These are phyloP conservation scores for Xylaria sp. DNA, from an alignment of 2,329 filamentous ascomycete species.

Conservation along the genomic window DNA sequence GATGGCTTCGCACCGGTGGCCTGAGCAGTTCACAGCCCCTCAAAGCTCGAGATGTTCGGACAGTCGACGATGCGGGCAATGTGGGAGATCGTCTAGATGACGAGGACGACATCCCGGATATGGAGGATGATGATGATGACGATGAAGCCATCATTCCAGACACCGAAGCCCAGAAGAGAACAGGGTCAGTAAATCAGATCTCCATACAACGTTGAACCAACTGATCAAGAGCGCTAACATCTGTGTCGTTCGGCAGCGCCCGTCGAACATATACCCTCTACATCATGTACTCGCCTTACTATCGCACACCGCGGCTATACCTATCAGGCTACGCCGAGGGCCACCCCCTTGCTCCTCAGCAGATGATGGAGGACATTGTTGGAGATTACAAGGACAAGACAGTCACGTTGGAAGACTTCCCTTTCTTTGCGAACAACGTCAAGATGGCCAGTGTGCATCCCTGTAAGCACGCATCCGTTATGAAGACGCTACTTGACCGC, in stretches of 20 bases:
- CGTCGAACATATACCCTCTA: constrained; percentile 97
- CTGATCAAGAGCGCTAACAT: constrained; percentile 34
- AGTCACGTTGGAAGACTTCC: constrained; percentile 96
- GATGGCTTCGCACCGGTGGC: constrained; percentile 90
- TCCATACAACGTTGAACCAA: neutral
- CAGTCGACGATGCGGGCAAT: constrained; percentile 89
- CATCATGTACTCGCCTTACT: constrained; percentile 97
- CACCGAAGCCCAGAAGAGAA: constrained; percentile 61
- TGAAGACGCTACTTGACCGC: constrained; percentile 96
- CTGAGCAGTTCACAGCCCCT: constrained; percentile 79
- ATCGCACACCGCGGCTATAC: constrained; percentile 94
- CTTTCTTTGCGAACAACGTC: constrained; percentile 88
- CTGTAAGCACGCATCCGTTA: constrained; percentile 96
- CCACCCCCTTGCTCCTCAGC: constrained; percentile 81
- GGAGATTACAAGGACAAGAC: constrained; percentile 99
- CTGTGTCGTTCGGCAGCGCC: constrained; percentile 63
- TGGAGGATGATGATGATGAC: constrained; percentile 97
- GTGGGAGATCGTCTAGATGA: constrained; percentile 79
- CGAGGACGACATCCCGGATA: constrained; percentile 91
- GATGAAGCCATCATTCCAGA: constrained; percentile 97
- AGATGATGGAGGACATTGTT: constrained; percentile 97
- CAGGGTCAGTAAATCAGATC: constrained; percentile 54
- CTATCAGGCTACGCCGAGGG: constrained; percentile 89
- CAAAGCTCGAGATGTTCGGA: constrained; percentile 82
- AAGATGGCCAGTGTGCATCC: constrained; percentile 98